Conservation (phyloP, 208 protist genomes). For the Leishmania tropica region DNA sequence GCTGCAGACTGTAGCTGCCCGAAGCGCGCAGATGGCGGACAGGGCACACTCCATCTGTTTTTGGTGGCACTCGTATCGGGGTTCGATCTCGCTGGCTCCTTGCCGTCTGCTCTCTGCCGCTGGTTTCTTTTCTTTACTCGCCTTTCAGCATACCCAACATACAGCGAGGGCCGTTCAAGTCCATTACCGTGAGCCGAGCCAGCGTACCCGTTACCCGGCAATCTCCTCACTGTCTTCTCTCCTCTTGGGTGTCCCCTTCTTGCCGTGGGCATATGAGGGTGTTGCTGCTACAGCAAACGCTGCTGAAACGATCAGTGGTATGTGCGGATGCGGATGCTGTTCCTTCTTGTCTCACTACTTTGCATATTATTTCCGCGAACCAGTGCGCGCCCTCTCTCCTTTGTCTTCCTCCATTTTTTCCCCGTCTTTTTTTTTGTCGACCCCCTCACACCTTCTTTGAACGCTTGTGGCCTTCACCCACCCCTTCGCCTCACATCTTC, state of each 20-base stretch:
- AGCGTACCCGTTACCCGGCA: background rate
- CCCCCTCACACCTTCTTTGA: background rate
- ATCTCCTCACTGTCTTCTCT: background rate
- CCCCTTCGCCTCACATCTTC: background rate
- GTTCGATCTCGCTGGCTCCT: background rate
- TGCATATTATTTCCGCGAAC: background rate
- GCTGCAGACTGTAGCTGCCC: background rate
- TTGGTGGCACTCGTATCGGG: background rate
- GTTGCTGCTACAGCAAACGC: background rate
- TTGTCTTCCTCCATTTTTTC: background rate
- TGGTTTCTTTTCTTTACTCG: background rate
- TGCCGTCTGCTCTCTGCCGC: background rate
- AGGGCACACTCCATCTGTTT: background rate
- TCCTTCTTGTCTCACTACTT: background rate
- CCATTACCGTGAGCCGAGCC: background rate
- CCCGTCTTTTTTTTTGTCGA: background rate
- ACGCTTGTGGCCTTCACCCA: background rate
- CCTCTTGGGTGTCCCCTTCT: background rate
- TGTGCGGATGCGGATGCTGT: background rate
- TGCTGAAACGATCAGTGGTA: background rate
- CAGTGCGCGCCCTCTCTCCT: background rate
- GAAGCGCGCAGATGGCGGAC: background rate
- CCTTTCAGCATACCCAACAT: slow-evolving; percentile 2
- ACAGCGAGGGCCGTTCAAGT: too few species aligned
- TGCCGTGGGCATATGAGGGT: background rate